These are phyloP conservation scores for Hibiscus trionum DNA, from an alignment of 345 rosid genomes.

Conservation along the genomic window DNA sequence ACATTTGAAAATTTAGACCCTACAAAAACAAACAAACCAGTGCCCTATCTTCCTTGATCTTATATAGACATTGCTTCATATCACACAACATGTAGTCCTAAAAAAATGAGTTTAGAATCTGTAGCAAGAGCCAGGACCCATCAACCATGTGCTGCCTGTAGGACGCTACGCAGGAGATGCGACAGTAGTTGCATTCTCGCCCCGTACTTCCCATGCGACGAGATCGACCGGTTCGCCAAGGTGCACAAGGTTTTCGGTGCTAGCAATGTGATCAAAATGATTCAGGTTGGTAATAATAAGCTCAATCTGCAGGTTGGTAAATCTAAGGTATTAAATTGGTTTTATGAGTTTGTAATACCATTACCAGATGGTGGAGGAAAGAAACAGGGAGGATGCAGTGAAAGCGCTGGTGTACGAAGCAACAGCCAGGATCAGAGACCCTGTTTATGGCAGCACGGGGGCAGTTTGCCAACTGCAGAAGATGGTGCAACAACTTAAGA, in stretches of 20 bases:
- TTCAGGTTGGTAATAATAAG: constrained; percentile 22
- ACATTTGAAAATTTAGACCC: constrained; percentile 16
- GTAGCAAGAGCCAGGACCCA: constrained; percentile 11
- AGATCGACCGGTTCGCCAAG: constrained; percentile 20
- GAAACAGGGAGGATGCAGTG: constrained; percentile 28
- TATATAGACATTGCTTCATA: neutral
- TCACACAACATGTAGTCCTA: neutral
- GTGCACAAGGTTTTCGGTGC: constrained; percentile 40
- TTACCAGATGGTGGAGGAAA: constrained; percentile 28
- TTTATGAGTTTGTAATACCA: neutral
- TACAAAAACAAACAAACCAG: neutral
- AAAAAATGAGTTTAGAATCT: constrained; percentile 13
- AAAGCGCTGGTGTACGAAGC: constrained; percentile 29
- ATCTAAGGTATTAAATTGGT: neutral
- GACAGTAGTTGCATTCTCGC: constrained; percentile 21
- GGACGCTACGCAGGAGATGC: constrained; percentile 26
- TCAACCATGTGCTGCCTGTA: constrained; percentile 29
- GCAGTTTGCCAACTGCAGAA: constrained; percentile 23
- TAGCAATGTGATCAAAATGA: constrained; percentile 34
- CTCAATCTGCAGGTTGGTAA: neutral
- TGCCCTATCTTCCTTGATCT: neutral
- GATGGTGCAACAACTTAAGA: constrained; percentile 21
- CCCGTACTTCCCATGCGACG: constrained; percentile 26
- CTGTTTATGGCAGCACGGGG: constrained; percentile 25
- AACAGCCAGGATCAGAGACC: constrained; percentile 30